phyloP scores from a whole-genome alignment of 1,284 basidiomycete species.

The Cutaneotrichosporon dermatis region DNA sequence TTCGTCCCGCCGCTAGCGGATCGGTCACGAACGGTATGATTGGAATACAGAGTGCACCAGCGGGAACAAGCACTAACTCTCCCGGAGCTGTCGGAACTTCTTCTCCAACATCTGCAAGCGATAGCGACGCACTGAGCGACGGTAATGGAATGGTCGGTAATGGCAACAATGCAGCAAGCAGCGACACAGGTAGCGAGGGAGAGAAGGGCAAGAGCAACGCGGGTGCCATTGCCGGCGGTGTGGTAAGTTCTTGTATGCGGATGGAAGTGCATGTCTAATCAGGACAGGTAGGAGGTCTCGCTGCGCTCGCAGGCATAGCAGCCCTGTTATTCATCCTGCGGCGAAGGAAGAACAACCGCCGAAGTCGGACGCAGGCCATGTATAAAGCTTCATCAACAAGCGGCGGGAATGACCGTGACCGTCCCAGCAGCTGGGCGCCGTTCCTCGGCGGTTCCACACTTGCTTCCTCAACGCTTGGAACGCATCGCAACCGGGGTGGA shows the following conservation, averaged over 20 bases:
- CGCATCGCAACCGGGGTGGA: neutral
- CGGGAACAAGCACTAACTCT: neutral
- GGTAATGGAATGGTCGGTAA: neutral
- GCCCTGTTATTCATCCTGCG: neutral
- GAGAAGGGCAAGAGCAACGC: neutral
- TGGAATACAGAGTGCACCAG: neutral
- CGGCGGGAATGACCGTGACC: neutral
- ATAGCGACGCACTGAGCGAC: neutral
- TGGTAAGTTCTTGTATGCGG: neutral
- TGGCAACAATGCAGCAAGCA: neutral
- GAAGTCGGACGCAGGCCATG: neutral
- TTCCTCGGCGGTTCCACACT: neutral
- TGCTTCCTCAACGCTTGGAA: neutral
- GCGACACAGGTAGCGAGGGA: neutral
- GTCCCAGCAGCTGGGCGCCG: neutral
- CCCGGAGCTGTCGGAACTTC: neutral
- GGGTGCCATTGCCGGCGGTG: neutral
- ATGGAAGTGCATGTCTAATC: too few relatives aligned
- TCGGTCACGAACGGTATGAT: neutral
- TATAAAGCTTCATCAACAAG: neutral
- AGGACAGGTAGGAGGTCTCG: neutral
- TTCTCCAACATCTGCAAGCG: neutral
- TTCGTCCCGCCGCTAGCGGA: neutral
- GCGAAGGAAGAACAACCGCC: neutral
- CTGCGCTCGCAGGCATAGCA: neutral